Conservation (phyloP, 352 stramenopile species). For the Peronospora farinosa region DNA sequence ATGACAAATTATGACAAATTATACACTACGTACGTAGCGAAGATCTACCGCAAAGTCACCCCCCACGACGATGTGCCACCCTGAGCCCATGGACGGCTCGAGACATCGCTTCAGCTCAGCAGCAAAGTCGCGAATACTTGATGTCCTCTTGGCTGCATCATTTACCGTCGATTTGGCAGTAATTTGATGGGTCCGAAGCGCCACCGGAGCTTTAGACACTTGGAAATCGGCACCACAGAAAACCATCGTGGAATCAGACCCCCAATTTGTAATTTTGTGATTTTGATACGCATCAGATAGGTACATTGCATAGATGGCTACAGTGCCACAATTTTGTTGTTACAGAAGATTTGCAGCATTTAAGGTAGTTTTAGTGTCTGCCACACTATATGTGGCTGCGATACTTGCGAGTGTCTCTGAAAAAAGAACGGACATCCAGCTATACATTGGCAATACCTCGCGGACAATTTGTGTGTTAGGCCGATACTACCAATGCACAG, state of each 20-base stretch:
- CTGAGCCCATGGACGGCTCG: slow-evolving; percentile 41
- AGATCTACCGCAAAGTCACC: slow-evolving; percentile 69
- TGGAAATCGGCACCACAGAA: slow-evolving; percentile 54
- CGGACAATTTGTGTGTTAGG: too few species aligned
- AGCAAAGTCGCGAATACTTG: slow-evolving; percentile 56
- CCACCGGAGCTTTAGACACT: slow-evolving; percentile 53
- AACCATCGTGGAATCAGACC: slow-evolving; percentile 29
- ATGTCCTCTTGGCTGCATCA: slow-evolving; percentile 44
- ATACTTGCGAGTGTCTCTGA: too few species aligned
- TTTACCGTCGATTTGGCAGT: slow-evolving; percentile 48
- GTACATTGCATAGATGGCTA: slow-evolving; percentile 1
- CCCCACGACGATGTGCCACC: slow-evolving; percentile 67
- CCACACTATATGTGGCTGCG: too few species aligned
- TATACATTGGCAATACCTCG: too few species aligned
- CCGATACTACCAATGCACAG: too few species aligned
- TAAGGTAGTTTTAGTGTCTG: too few species aligned
- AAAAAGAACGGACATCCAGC: too few species aligned
- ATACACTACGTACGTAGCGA: slow-evolving; percentile 50
- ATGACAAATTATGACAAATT: neutral
- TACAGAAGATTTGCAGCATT: too few species aligned
- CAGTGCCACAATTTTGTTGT: neutral
- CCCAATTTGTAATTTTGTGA: neutral
- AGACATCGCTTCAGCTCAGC: slow-evolving; percentile 32
- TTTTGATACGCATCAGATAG: slow-evolving; percentile 4
- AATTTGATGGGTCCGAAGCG: slow-evolving; percentile 30